These are phyloP conservation scores for Colletotrichum sp. DNA, from an alignment of 2,329 filamentous ascomycete species.

Conservation along the genomic window DNA sequence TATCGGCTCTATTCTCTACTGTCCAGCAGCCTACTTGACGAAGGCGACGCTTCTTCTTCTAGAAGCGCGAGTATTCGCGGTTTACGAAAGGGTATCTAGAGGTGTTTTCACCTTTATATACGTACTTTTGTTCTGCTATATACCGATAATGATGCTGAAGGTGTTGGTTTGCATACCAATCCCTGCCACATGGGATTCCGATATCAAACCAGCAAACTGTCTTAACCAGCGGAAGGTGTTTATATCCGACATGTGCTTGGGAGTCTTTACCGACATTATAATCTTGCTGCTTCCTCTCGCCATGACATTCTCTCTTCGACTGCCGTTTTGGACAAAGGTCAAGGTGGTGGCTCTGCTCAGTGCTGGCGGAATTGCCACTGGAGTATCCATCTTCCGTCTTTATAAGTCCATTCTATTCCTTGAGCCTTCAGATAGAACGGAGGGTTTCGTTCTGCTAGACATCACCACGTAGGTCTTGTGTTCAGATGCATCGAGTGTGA, in stretches of 20 bases:
- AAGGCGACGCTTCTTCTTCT: slow-evolving; percentile 33
- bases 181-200: slow-evolving; percentile 23
- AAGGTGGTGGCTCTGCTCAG: slow-evolving; percentile 33
- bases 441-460: background rate
- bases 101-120: slow-evolving; percentile 30
- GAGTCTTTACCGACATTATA: slow-evolving; percentile 34
- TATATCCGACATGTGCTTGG: slow-evolving; percentile 32
- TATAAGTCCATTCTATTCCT: background rate
- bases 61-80: slow-evolving; percentile 33
- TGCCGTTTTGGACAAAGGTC: slow-evolving; percentile 30
- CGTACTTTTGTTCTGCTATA: slow-evolving; percentile 26
- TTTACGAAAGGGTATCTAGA: slow-evolving; percentile 23
- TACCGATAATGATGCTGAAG: slow-evolving; percentile 30
- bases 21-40: slow-evolving; percentile 29
- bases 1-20: slow-evolving; percentile 29
- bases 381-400: slow-evolving; percentile 28
- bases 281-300: slow-evolving; percentile 36
- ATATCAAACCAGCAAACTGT: slow-evolving; percentile 24
- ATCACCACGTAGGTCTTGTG: background rate
- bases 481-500: background rate
- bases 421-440: background rate
- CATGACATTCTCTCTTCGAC: slow-evolving; percentile 30
- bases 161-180: slow-evolving; percentile 25
- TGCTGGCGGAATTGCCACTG: slow-evolving; percentile 30
- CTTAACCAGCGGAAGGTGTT: slow-evolving; percentile 30